These are phyloP conservation scores for Allomyces macrogynus DNA, from an alignment of 192 early-diverging fungal genomes.

Conservation along the genomic window DNA sequence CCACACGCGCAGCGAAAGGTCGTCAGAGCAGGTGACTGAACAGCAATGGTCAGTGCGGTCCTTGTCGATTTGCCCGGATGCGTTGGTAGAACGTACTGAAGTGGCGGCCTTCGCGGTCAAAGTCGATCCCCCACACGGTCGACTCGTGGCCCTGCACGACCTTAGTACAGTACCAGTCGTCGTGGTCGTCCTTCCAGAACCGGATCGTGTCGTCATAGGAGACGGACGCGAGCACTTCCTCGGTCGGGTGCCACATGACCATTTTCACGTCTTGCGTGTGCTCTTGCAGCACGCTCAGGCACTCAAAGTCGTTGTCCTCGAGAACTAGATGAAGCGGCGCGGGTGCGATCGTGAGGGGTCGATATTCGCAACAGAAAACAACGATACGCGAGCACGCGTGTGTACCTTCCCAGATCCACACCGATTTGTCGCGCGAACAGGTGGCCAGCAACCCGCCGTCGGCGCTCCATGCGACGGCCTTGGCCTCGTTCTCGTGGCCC, in stretches of 20 bases:
- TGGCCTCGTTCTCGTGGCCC: constrained; percentile 97
- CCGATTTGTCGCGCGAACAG: constrained; percentile 87
- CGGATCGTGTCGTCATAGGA: constrained; percentile 89
- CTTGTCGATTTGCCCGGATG: too few species aligned
- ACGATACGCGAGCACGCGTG: too few species aligned
- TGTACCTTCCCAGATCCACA: constrained; percentile 95
- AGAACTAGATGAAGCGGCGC: too few species aligned
- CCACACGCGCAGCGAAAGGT: background rate
- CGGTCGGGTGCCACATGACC: constrained; percentile 73
- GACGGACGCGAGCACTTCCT: constrained; percentile 68
- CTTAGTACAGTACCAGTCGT: constrained; percentile 91
- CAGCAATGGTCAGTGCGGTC: too few species aligned
- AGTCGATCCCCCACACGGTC: constrained; percentile 88
- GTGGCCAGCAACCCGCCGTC: constrained; percentile 72
- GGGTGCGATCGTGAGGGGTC: too few species aligned
- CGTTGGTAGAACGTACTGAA: constrained; percentile 7
- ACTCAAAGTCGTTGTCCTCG: constrained; percentile 85
- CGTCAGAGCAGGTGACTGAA: background rate
- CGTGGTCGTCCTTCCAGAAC: constrained; percentile 84
- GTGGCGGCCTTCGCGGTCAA: constrained; percentile 29
- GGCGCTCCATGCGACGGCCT: constrained; percentile 70
- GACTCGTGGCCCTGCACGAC: constrained; percentile 67
- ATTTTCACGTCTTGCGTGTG: constrained; percentile 93
- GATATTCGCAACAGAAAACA: too few species aligned
- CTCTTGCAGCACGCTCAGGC: constrained; percentile 80